Base-by-base conservation (phyloP, 1,284 basidiomycete species). In the Sanghuangporus baumii region DNA sequence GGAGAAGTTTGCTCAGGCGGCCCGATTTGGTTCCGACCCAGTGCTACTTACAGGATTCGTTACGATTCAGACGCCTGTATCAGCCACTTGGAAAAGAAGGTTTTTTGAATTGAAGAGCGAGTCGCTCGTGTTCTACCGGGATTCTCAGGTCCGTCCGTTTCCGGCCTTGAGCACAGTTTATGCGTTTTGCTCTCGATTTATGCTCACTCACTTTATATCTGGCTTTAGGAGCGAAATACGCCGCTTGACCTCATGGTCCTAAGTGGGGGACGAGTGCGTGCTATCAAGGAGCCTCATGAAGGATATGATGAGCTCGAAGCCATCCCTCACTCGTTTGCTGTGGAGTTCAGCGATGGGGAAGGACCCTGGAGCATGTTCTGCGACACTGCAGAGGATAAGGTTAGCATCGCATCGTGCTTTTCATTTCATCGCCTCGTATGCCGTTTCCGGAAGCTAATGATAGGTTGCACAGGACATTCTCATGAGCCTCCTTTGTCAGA, bases 221-320 rank as follows among this genome's bases (percentile, higher is more conserved):
- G 41, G 9, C 16, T 46, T n/a, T 46, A 87, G 84, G 83, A 87
- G 61, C 72, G 75, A 18, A 71, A 73, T 12, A 75, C 75, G 59
- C 71, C 78, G 0, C 62, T 85, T 50, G 85, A 88, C 48, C 73
- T 79, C 36, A 63, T 87, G 18, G 70, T 78, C 6, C 71, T 89
- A 38, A 74, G 78, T 1, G 61, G 60, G 5, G 79, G 76, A 14
- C 70, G 75, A 16, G 71, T 87, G 7, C 72, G 73, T 48, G 79
- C 73, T 8, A 69, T 88, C 60, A 77, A 79, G 59, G 89, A 91
- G 68, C 88, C 86, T 81, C 78, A 82, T 61, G 85, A 90, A 62
- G 88, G 88, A 1, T 88, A 83, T 64, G 89, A 90, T 65, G 87
- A 89, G 58, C 73, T 91, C 26, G 81, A 86, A 70, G 80, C 87